Percentiles rank a stretch among this genome's conserved stretches.
phyloP scores from a whole-genome alignment of 2,329 filamentous ascomycete genomes.

The Phaeomoniella chlamydospora region DNA sequence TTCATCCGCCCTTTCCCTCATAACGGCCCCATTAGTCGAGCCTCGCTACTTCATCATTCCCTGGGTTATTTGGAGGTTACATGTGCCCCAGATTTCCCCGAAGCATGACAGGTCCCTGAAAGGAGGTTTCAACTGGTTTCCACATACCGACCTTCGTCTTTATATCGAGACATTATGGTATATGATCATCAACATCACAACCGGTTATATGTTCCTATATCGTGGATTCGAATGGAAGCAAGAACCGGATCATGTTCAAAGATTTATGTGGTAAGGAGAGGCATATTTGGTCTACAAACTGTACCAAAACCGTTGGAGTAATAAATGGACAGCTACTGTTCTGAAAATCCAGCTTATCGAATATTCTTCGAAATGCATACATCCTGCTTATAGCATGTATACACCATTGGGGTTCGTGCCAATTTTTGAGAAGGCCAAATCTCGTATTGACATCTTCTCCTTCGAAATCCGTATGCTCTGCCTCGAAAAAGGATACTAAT shows the following conservation, averaged over 20 bases:
- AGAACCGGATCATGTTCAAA: constrained; percentile 41
- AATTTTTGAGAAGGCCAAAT: no score
- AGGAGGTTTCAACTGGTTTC: constrained; percentile 8
- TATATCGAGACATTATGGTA: constrained; percentile 44
- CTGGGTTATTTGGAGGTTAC: constrained; percentile 82
- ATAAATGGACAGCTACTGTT: no score
- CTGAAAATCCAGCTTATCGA: no score
- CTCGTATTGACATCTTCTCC: no score
- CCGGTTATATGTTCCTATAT: constrained; percentile 42
- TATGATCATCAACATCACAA: constrained; percentile 34
- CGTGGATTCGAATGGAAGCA: constrained; percentile 42
- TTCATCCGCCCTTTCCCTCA: constrained; percentile 60
- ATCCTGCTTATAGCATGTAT: no score
- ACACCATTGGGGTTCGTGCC: no score
- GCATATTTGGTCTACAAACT: no score
- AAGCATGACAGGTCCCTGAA: neutral
- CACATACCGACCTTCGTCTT: constrained; percentile 18
- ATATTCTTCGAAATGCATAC: no score
- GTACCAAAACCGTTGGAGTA: no score
- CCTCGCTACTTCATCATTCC: constrained; percentile 92
- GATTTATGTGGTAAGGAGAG: constrained; percentile 49
- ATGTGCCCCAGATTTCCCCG: constrained; percentile 41
- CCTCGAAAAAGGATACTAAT: no score
- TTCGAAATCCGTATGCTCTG: no score
- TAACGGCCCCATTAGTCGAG: constrained; percentile 85